Evolutionary conservation across 2,329 filamentous ascomycete genomes (phyloP), one percentile per base, ranked within the genome.

Genomic region (Aspergillus unguis): DNA sequence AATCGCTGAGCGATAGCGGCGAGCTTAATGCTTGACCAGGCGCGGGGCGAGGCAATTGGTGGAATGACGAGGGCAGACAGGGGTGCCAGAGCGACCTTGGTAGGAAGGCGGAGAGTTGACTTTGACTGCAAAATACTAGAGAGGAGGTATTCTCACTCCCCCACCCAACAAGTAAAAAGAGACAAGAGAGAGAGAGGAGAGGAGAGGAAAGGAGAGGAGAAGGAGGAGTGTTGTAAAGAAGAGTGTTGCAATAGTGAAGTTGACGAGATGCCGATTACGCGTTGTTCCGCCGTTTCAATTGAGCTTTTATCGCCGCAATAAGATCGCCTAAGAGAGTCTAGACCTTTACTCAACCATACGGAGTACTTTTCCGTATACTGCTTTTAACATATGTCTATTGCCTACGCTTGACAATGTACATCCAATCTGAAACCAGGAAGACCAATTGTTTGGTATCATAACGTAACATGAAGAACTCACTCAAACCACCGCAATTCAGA

Each of bases 401-500:
- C 33, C 37, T 42, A 32, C 46, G 33, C 31, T n/a, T 23, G 43
- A 43, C n/a, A 32, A 52, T 43, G 38, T 46, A 53, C 43, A 52
- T 56, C 53, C 52, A 62, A 55, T 52, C 54, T 49, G 52, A 49
- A 37, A 46, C 50, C 50, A 57, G 50, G 50, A 57, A 58, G 59
- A 53, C 53, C 56, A 57, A 60, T 54, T 48, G 50, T 59, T 55
- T 64, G 62, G 62, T 64, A 65, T 65, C 62, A 65, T 62, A 57
- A 57, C 53, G 31, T 51, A 50, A 53, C 53, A 53, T 42, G 7
- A n/a, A 33, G 46, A 43, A 47, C 7, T 23, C n/a, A 27, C 36
- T 23, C 4, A 53, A 44, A 32, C 4, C 9, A 40, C 23, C 28
- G 26, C 26, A n/a, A 51, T 9, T 27, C 11, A 32, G 26, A 40